A percentile compares a stretch with the other conserved stretches of the same genome.
phyloP scores from a whole-genome alignment of 441 rosid genomes.

The Croton laevigatus region DNA sequence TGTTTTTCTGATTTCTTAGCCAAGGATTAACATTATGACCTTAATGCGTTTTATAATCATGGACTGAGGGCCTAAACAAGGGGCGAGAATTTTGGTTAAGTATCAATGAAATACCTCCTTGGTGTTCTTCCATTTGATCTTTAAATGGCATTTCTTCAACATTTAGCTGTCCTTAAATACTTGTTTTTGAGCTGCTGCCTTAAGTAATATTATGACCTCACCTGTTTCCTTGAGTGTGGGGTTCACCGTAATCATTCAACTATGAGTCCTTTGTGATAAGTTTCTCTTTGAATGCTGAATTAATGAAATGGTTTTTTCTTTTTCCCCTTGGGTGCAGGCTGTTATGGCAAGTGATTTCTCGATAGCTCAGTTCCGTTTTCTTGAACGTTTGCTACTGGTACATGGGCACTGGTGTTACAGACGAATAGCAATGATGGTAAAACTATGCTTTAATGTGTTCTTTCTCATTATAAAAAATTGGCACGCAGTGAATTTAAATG shows the following conservation, averaged over 20 bases:
- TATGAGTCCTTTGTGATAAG: conserved; percentile 1
- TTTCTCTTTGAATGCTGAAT: conserved; percentile 9
- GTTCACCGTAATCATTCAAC: neutral
- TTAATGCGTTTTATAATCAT: neutral
- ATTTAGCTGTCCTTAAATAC: neutral
- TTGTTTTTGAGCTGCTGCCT: neutral
- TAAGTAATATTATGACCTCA: neutral
- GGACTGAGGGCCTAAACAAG: neutral
- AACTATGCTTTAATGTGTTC: conserved; percentile 6
- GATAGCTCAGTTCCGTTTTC: conserved; percentile 80
- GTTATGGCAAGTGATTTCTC: conserved; percentile 96
- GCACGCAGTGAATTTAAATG: neutral
- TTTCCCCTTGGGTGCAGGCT: conserved; percentile 47
- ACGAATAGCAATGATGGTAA: conserved; percentile 85
- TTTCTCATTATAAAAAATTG: neutral
- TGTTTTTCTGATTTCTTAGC: conserved; percentile 3
- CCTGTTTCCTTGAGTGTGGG: neutral
- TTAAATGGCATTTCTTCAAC: neutral
- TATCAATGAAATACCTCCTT: neutral
- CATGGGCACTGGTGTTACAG: conserved; percentile 99
- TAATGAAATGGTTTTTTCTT: conserved; percentile 18
- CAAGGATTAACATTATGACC: neutral
- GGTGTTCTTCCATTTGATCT: neutral
- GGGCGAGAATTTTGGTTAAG: neutral
- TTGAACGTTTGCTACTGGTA: conserved; percentile 76